Base-by-base conservation (phyloP, 192 early-diverging fungal genomes). In the Coemansia sp. region DNA sequence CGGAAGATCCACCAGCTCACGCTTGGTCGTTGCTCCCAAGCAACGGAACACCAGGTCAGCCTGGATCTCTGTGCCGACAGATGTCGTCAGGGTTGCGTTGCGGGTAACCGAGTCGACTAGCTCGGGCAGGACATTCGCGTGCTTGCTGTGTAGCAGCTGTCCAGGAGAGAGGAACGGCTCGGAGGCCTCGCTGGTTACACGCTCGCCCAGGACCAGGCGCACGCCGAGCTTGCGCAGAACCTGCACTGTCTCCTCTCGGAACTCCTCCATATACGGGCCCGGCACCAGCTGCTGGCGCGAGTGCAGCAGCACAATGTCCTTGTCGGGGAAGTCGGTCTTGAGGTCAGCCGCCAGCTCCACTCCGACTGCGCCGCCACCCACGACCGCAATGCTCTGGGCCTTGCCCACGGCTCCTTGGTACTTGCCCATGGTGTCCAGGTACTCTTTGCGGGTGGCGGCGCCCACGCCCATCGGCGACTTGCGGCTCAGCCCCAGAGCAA, bases 321-420 rank as follows among this genome's bases (percentile, higher is more conserved):
- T 75, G 1, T 68, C 32, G 9, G 65, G 61, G 31, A 51, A 68
- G 13, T 56, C 65, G 1, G 65, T 43, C 31, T 66, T 66, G 30
- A 75, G 38, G 47, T 93, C 90, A 0, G 76, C 84, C 0, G 84
- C 85, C 34, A 89, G 38, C 57, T 93, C 88, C 12, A 85, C 54
- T 18, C 86, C 90, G 7, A 85, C 81, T 13, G 85, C 83, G 14
- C 88, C 88, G 5, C 78, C 88, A 11, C 88, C 88, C 26, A 84
- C 77, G 9, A 90, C 54, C 3, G 86, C 47, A n/a, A 86, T 61
- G 3, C 68, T 76, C 27, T 76, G 48, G 6, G 83, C 67, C n/a
- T 60, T 46, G 13, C 51, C 47, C 38, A 90, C 50, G 0, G 23
- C 21, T 2, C 3, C 11, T 14, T 58, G 48, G 23, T 64, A 55